Percentiles rank a stretch among this genome's conserved stretches.
phyloP scores from a whole-genome alignment of 257 asterid genomes.

The Anisodus tanguticus region DNA sequence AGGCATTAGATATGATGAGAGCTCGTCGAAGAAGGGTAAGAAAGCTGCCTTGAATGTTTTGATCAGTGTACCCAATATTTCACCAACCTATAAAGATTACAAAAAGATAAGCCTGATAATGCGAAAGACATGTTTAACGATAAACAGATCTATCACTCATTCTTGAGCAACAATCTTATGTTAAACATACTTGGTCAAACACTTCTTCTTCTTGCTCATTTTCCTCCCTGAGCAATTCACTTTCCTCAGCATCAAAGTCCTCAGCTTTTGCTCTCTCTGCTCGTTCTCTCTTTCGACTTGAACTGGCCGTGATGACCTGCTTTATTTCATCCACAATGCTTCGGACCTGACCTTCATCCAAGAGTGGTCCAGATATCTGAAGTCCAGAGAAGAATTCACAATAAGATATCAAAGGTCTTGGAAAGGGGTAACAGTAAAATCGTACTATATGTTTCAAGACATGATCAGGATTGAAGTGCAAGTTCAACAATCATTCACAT shows the following conservation, averaged over 20 bases:
- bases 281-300: conserved; percentile 82
- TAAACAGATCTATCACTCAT: not conserved
- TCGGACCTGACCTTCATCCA: conserved; percentile 90
- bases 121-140: not conserved
- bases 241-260: conserved; percentile 98
- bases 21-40: conserved; percentile 94
- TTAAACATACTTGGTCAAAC: conserved; percentile 81
- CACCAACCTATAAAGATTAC: conserved; percentile 77
- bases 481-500: not conserved
- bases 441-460: not conserved
- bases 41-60: conserved; percentile 87
- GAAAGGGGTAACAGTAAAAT: not conserved
- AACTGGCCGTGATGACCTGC: conserved; percentile 89
- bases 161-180: not conserved
- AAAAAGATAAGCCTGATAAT: conserved; percentile 2
- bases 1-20: conserved; percentile 86
- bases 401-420: not conserved
- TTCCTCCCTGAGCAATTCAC: conserved; percentile 92
- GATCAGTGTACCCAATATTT: conserved; percentile 86
- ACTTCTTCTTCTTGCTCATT: conserved; percentile 99
- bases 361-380: conserved; percentile 85
- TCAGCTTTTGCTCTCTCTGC: conserved; percentile 95
- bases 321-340: conserved; percentile 93
- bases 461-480: not conserved
- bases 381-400: conserved; percentile 24